Percentiles rank a stretch among this genome's conserved stretches.
Evolutionary conservation across 1,139 yeast genomes (phyloP).

Genomic region (Hyphopichia pseudoburtonii): DNA sequence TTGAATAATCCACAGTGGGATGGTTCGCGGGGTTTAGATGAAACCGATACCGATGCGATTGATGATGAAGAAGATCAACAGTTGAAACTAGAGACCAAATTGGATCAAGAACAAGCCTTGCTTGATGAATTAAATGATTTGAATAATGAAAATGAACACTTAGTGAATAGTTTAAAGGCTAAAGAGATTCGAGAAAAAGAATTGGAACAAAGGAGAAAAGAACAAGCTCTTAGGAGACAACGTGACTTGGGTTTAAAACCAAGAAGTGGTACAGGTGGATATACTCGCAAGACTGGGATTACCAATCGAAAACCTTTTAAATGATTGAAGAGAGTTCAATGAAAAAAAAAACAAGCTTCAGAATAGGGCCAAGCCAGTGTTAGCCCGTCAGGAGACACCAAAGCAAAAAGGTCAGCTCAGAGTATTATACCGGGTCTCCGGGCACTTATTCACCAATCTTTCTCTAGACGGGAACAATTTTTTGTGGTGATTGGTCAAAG

Average conservation of each 20-base stretch:
- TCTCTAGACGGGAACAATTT: too few species aligned
- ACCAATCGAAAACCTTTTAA: neutral
- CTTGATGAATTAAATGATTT: conserved; percentile 23
- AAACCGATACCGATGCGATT: conserved; percentile 13
- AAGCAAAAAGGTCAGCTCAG: too few species aligned
- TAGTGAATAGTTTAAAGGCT: conserved; percentile 25
- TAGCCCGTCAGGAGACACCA: too few species aligned
- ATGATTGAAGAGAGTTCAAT: too few species aligned
- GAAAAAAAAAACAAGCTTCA: too few species aligned
- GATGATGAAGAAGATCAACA: conserved; percentile 14
- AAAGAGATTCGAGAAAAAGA: conserved; percentile 20
- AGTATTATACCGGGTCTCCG: too few species aligned
- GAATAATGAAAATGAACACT: conserved; percentile 27
- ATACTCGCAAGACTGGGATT: neutral
- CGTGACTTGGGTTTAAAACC: conserved; percentile 23
- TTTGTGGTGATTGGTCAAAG: too few species aligned
- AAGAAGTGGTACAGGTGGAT: neutral
- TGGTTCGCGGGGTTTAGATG: conserved; percentile 15
- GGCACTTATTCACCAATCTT: too few species aligned
- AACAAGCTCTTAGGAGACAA: conserved; percentile 18
- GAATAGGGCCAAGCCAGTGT: too few species aligned
- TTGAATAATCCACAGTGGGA: conserved; percentile 36
- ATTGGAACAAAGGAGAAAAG: conserved; percentile 14
- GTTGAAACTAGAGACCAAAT: conserved; percentile 15
- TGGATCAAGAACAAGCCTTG: conserved; percentile 23